Percentiles rank a stretch among this genome's conserved stretches.
These are phyloP conservation scores for Pyrrhoderma noxium DNA, from an alignment of 1,284 basidiomycete species.

Conservation along the genomic window DNA sequence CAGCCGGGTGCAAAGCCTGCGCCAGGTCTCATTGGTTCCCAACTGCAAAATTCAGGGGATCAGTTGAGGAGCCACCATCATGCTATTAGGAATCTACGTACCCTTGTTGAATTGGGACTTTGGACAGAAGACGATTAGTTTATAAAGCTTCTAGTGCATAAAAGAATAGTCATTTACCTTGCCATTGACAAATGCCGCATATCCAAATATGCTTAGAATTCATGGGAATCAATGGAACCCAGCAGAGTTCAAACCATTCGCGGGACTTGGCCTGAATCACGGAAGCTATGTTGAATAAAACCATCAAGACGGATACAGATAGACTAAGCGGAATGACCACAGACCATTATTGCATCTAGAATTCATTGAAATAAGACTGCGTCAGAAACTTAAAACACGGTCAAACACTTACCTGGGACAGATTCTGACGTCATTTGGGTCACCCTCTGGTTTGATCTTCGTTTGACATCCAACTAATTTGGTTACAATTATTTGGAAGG, in stretches of 20 bases:
- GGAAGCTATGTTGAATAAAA: conserved; percentile 28
- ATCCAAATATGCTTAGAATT: conserved; percentile 40
- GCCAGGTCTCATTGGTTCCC: conserved; percentile 34
- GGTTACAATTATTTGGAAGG: background rate
- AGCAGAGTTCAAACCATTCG: conserved; percentile 47
- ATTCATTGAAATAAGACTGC: background rate
- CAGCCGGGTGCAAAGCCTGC: conserved; percentile 14
- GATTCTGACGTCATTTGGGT: conserved; percentile 32
- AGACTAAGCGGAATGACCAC: background rate
- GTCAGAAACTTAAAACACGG: conserved; percentile 34
- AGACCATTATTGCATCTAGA: conserved; percentile 13
- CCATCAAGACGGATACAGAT: background rate
- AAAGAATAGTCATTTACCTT: conserved; percentile 5
- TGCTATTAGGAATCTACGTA: conserved; percentile 23
- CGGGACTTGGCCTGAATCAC: conserved; percentile 42
- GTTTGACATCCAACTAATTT: conserved; percentile 42
- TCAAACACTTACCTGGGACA: conserved; percentile 30
- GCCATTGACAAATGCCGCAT: conserved; percentile 46
- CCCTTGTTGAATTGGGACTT: conserved; percentile 38
- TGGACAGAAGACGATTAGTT: no score
- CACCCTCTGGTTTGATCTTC: conserved; percentile 37
- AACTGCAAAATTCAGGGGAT: conserved; percentile 26
- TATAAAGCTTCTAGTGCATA: no score
- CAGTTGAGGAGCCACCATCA: conserved; percentile 7
- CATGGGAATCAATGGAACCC: conserved; percentile 44